Conservation (phyloP, 768 basidiomycete species). For the Fistulinella prunicolor region DNA sequence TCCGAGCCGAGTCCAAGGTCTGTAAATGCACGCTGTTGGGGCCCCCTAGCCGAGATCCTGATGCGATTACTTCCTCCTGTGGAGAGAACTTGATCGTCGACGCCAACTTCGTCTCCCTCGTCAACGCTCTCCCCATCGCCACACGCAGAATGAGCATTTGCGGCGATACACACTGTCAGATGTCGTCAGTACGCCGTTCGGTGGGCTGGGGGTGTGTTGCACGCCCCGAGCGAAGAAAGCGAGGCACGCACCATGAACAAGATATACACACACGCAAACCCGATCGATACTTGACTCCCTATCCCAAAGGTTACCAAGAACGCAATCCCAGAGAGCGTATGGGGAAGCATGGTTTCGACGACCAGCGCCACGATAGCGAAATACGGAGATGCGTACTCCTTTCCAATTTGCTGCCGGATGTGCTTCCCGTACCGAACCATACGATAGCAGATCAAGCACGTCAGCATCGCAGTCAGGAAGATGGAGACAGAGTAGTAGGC, state of each 20-base stretch:
- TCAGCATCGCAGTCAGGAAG: constrained; percentile 6
- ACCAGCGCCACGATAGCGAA: background rate
- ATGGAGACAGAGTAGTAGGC: constrained; percentile 3
- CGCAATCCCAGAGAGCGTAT: constrained; percentile 12
- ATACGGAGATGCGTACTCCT: background rate
- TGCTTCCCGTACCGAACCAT: background rate
- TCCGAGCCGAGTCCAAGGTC: background rate
- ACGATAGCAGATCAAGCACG: constrained; percentile 11
- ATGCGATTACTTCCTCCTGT: background rate
- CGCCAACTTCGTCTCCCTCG: background rate
- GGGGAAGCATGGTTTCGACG: constrained; percentile 14
- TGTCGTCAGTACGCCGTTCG: too few species aligned
- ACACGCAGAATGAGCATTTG: constrained; percentile 17
- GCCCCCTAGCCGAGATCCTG: background rate
- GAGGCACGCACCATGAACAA: constrained; percentile 7
- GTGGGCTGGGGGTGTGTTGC: too few species aligned
- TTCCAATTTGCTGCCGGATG: background rate
- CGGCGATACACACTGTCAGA: constrained; percentile 12
- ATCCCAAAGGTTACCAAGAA: constrained; percentile 8
- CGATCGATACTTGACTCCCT: background rate
- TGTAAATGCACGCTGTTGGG: background rate
- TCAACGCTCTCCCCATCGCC: constrained; percentile 9
- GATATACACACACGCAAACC: constrained; percentile 7
- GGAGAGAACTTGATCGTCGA: constrained; percentile 11
- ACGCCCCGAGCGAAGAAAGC: background rate